Evolutionary conservation across 2,329 filamentous ascomycete genomes (phyloP).

Genomic region (Triangularia verruculosa): DNA sequence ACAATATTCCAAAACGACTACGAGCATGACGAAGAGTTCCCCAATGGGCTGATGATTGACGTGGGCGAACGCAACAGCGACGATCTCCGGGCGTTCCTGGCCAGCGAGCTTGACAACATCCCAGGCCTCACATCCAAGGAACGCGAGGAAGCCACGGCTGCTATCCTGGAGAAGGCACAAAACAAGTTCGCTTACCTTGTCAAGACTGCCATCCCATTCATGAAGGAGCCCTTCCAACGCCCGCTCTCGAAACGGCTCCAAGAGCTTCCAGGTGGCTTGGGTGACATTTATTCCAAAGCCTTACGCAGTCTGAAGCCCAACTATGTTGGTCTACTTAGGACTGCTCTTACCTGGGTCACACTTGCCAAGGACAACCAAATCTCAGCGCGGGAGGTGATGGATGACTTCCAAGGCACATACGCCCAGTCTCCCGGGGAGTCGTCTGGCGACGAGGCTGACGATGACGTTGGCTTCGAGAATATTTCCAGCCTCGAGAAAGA

Average conservation of each 20-base stretch:
- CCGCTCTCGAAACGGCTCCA: conserved; percentile 21
- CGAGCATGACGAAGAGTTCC: neutral
- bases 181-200: conserved; percentile 21
- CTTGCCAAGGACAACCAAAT: conserved; percentile 4
- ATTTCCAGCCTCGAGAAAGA: conserved; percentile 19
- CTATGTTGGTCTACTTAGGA: conserved; percentile 25
- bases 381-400: conserved; percentile 22
- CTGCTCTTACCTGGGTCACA: conserved; percentile 23
- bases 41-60: conserved; percentile 10
- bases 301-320: conserved; percentile 24
- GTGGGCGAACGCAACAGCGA: conserved; percentile 7
- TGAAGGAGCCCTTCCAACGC: conserved; percentile 23
- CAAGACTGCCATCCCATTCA: conserved; percentile 24
- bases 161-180: conserved; percentile 20
- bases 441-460: neutral
- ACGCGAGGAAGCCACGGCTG: conserved; percentile 18
- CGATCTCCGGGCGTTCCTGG: conserved; percentile 19
- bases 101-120: conserved; percentile 13
- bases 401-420: conserved; percentile 24
- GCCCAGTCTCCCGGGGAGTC: neutral
- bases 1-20: conserved; percentile 16
- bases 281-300: conserved; percentile 21
- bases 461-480: conserved; percentile 11
- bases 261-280: conserved; percentile 19
- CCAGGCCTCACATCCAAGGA: conserved; percentile 20